Base-by-base conservation (phyloP, 805 yeast genomes). In the Cyberlindnera maritima region DNA sequence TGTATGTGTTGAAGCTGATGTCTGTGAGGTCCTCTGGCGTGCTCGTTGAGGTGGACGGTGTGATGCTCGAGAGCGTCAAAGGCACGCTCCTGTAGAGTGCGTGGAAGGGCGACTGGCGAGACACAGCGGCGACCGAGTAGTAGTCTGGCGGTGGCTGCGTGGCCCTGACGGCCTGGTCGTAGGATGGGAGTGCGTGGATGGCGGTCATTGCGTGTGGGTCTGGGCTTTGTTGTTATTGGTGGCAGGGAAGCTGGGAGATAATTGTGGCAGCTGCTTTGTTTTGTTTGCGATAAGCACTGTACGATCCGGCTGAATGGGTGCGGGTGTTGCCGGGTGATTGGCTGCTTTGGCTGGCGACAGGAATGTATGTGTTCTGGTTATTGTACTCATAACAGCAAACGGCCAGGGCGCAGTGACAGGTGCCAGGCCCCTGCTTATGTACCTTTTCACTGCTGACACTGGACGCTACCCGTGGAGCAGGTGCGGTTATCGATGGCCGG, bases 61-160 rank as follows among this genome's bases (percentile, higher is more conserved):
- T 28, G 31, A 28, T 14, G n/a, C 5, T 4, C 13, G 31, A 28
- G 4, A 28, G 13, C 14, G 31, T 28, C 31, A 28, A 28, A 1
- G 46, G 50, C 33, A 33, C 37, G n/a, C 48, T 42, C 17, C 49
- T 44, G 39, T 47, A 54, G 13, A 50, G 44, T 11, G 17, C 3
- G 23, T 43, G 45, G 15, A 53, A 43, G n/a, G 54, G 56, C 3
- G 52, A 44, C 19, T 49, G 48, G n/a, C 46, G 43, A 2, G 54
- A 48, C 4, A 33, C 38, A n/a, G 39, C 37, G 12, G 51, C 52
- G 5, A 50, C 46, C 2, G 50, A 36, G 28, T 43, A 54, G 47
- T 57, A 59, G 17, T 55, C 49, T 20, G 62, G 62, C 8, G 63
- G 63, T 4, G 57, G 56, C 2, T 43, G 34, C 7, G 51, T 44